Evolutionary conservation across 2,329 filamentous ascomycete genomes (phyloP).

Genomic region (Tolypocladium album): DNA sequence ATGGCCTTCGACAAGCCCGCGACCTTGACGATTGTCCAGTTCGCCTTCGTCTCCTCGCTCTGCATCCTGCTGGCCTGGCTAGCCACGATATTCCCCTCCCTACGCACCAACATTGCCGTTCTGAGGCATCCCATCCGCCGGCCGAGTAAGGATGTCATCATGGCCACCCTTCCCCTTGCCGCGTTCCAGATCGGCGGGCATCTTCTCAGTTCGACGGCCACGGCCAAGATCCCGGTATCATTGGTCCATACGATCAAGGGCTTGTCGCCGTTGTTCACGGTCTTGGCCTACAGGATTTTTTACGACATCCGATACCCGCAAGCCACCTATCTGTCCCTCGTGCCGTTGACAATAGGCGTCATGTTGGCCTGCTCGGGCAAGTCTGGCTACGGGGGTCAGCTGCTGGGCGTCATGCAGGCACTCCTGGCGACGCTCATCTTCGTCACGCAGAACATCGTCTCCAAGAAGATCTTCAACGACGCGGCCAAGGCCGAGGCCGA

Average conservation of each 20-base stretch:
- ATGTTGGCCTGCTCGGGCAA: slow-evolving; percentile 92
- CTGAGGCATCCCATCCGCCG: slow-evolving; percentile 74
- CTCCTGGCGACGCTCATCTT: slow-evolving; percentile 88
- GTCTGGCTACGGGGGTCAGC: slow-evolving; percentile 64
- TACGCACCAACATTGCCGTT: slow-evolving; percentile 64
- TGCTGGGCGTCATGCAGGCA: slow-evolving; percentile 82
- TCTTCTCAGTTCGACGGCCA: slow-evolving; percentile 87
- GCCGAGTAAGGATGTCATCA: slow-evolving; percentile 72
- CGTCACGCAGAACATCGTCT: slow-evolving; percentile 97
- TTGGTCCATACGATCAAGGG: slow-evolving; percentile 98
- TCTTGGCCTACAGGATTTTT: slow-evolving; percentile 81
- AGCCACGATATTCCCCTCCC: slow-evolving; percentile 57
- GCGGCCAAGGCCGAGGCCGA: slow-evolving; percentile 77
- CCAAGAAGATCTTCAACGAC: slow-evolving; percentile 95
- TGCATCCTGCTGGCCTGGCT: slow-evolving; percentile 73
- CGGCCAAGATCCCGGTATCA: slow-evolving; percentile 88
- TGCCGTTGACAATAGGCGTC: slow-evolving; percentile 90
- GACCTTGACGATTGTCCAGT: slow-evolving; percentile 86
- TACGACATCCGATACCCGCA: slow-evolving; percentile 81
- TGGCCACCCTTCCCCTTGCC: slow-evolving; percentile 81
- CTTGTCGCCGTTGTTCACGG: slow-evolving; percentile 88
- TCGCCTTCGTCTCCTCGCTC: slow-evolving; percentile 81
- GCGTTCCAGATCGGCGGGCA: slow-evolving; percentile 90
- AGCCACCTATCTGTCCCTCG: slow-evolving; percentile 76
- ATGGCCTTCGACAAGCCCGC: slow-evolving; percentile 85